Evolutionary conservation across 352 stramenopile genomes (phyloP).

Genomic region (Globisporangium carolinianum): DNA sequence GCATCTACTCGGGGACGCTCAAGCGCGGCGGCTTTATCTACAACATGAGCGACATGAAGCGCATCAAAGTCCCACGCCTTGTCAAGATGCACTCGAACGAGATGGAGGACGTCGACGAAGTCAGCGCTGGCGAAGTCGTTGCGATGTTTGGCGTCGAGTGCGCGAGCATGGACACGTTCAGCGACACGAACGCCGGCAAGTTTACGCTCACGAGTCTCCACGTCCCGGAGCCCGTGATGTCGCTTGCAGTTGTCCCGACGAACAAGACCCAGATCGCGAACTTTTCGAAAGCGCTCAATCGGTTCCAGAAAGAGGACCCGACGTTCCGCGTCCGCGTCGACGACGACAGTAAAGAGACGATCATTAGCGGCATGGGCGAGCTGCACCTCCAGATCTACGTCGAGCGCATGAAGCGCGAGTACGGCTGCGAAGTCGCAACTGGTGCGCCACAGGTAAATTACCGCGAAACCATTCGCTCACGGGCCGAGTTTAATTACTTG

Average conservation of each 20-base stretch:
- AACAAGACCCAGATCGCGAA: conserved; percentile 92
- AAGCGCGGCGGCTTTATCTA: conserved; percentile 86
- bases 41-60: conserved; percentile 88
- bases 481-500: conserved; percentile 97
- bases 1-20: conserved; percentile 85
- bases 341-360: conserved; percentile 97
- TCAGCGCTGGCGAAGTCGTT: conserved; percentile 93
- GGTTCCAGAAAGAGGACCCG: conserved; percentile 98
- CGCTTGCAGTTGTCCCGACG: conserved; percentile 94
- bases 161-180: conserved; percentile 98
- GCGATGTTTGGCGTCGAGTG: conserved; percentile 99
- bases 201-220: conserved; percentile 97
- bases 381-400: conserved; percentile 99
- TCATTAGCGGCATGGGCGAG: conserved; percentile 99
- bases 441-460: conserved; percentile 98
- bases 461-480: conserved; percentile 94
- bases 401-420: conserved; percentile 98
- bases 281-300: conserved; percentile 94
- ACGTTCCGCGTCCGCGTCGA: conserved; percentile 96
- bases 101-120: conserved; percentile 98
- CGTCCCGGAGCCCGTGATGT: conserved; percentile 98
- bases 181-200: conserved; percentile 80
- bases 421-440: conserved; percentile 90
- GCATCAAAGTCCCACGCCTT: conserved; percentile 95
- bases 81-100: conserved; percentile 99